Conservation (phyloP, 352 stramenopile species). For the Globisporangium barbulae region DNA sequence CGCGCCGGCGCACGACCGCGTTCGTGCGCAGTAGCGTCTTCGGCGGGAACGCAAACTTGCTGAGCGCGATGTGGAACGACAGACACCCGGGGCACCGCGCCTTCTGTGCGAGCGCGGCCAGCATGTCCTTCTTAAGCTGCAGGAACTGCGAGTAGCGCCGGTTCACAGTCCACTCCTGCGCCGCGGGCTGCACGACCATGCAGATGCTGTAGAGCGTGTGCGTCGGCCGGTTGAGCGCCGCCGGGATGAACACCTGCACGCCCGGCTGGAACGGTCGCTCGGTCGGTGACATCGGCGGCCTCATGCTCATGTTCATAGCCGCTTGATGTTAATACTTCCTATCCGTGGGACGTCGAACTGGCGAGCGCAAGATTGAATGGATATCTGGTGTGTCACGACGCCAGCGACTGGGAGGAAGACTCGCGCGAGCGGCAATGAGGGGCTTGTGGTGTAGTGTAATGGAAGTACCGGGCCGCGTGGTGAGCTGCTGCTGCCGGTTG, state of each 20-base stretch:
- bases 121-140: slow-evolving; percentile 67
- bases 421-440: not conserved
- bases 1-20: slow-evolving; percentile 60
- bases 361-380: no score
- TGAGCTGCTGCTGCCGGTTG: slow-evolving; percentile 1
- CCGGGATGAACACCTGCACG: slow-evolving; percentile 80
- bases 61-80: slow-evolving; percentile 58
- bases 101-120: slow-evolving; percentile 38
- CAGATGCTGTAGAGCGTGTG: slow-evolving; percentile 87
- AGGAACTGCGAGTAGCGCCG: slow-evolving; percentile 86
- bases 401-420: not conserved
- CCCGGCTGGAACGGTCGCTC: slow-evolving; percentile 30
- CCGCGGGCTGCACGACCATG: slow-evolving; percentile 72
- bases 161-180: slow-evolving; percentile 83
- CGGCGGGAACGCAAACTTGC: slow-evolving; percentile 59
- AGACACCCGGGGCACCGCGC: slow-evolving; percentile 57
- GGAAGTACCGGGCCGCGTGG: not conserved
- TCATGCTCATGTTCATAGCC: slow-evolving; percentile 1
- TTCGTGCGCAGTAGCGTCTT: slow-evolving; percentile 74
- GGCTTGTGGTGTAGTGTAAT: not conserved
- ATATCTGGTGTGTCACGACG: not conserved
- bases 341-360: not conserved
- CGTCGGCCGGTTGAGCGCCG: slow-evolving; percentile 74
- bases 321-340: not conserved
- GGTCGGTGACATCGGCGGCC: not conserved